phyloP scores from a whole-genome alignment of 768 basidiomycete species.

The Boletus patriciae region DNA sequence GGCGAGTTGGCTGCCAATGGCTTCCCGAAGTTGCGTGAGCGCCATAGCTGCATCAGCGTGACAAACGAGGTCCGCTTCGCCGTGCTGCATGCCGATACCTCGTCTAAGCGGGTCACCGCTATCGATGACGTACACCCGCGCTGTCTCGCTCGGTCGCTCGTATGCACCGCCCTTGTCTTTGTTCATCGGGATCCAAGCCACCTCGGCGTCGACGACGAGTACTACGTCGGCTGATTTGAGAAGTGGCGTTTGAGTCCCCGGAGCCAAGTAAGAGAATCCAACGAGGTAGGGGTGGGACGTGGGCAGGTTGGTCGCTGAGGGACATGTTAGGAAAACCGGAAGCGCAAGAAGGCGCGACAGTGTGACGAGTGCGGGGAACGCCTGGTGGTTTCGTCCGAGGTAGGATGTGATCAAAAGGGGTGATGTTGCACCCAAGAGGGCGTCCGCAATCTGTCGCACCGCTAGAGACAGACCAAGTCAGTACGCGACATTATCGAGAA shows the following conservation, averaged over 20 bases:
- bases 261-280: conserved; percentile 51
- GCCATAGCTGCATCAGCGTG: conserved; percentile 55
- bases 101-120: conserved; percentile 61
- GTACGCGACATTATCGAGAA: neutral
- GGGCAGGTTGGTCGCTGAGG: conserved; percentile 53
- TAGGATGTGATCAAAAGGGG: conserved; percentile 69
- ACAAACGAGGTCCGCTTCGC: conserved; percentile 56
- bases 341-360: conserved; percentile 55
- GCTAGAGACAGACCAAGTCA: conserved; percentile 19
- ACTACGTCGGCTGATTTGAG: conserved; percentile 60
- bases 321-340: conserved; percentile 53
- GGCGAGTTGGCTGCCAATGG: conserved; percentile 7
- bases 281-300: conserved; percentile 55
- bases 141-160: conserved; percentile 39
- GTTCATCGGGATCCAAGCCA: conserved; percentile 62
- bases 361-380: conserved; percentile 44
- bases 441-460: conserved; percentile 41
- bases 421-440: conserved; percentile 48
- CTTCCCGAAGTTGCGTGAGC: conserved; percentile 45
- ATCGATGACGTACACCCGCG: conserved; percentile 61
- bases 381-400: conserved; percentile 53
- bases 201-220: conserved; percentile 61
- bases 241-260: conserved; percentile 44
- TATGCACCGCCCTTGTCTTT: conserved; percentile 33
- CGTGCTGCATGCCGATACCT: conserved; percentile 48